phyloP scores from a whole-genome alignment of 2,329 filamentous ascomycete species.

The Byssochlamys sp. region DNA sequence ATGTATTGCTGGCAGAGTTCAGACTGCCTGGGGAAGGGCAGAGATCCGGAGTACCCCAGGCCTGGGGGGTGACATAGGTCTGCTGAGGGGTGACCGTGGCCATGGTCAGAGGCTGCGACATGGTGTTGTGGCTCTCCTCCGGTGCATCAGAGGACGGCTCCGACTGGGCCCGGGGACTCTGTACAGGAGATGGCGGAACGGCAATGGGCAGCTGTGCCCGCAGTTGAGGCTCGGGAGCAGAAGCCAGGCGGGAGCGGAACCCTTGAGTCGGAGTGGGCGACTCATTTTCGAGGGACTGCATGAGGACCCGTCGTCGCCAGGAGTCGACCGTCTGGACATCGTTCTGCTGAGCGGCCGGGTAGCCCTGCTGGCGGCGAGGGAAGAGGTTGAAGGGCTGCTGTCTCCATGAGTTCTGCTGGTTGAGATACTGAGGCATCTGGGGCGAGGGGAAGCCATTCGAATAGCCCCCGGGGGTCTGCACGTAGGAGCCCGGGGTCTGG shows the following conservation, averaged over 20 bases:
- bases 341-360: not conserved
- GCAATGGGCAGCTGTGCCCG: not conserved
- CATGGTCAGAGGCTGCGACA: slow-evolving; percentile 5
- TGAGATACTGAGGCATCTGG: slow-evolving; percentile 21
- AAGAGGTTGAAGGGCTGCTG: slow-evolving; percentile 12
- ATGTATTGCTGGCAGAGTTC: not conserved
- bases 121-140: not conserved
- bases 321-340: not conserved
- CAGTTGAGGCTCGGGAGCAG: slow-evolving; percentile 20
- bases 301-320: slow-evolving; percentile 10
- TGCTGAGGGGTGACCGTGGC: slow-evolving; percentile 11
- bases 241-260: slow-evolving; percentile 26
- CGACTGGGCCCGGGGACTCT: not conserved
- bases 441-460: slow-evolving; percentile 12
- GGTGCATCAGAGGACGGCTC: not conserved
- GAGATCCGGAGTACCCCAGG: slow-evolving; percentile 23
- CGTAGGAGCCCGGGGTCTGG: slow-evolving; percentile 12
- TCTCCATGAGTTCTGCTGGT: slow-evolving; percentile 11
- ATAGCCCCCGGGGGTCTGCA: slow-evolving; percentile 12
- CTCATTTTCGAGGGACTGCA: slow-evolving; percentile 12
- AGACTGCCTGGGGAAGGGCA: slow-evolving; percentile 23
- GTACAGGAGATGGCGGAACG: not conserved
- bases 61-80: slow-evolving; percentile 16
- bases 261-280: slow-evolving; percentile 9
- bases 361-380: not conserved